Conservation (phyloP, 1,284 basidiomycete species). For the Apiotrichum brassicae region DNA sequence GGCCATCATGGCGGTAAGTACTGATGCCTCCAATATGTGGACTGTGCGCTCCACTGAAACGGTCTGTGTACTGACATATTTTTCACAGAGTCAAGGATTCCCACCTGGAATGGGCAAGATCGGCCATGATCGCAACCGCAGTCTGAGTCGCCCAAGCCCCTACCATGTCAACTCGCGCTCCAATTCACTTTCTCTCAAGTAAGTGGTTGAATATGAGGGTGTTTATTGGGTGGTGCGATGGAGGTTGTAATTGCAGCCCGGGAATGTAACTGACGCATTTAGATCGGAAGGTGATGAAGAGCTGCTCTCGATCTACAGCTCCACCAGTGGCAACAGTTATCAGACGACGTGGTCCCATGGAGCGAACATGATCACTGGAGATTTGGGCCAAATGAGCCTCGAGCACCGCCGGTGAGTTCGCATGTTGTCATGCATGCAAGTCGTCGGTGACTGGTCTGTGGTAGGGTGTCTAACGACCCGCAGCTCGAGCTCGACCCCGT, state of each 20-base stretch:
- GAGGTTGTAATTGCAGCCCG: neutral
- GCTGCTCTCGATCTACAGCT: slow-evolving; percentile 21
- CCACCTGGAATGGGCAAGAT: slow-evolving; percentile 8
- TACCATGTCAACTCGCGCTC: slow-evolving; percentile 30
- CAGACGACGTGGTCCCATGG: slow-evolving; percentile 24
- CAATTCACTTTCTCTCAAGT: slow-evolving; percentile 31
- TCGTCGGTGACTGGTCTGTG: too few relatives aligned
- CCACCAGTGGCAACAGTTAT: slow-evolving; percentile 20
- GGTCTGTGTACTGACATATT: neutral
- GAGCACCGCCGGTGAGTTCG: slow-evolving; percentile 29
- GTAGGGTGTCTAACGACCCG: too few relatives aligned
- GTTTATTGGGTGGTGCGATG: neutral
- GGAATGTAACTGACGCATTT: slow-evolving; percentile 4
- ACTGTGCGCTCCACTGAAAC: neutral
- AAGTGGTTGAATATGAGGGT: slow-evolving; percentile 1
- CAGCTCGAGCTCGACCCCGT: slow-evolving; percentile 15
- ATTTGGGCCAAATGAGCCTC: slow-evolving; percentile 25
- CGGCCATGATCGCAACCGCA: slow-evolving; percentile 17
- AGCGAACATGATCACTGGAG: slow-evolving; percentile 19
- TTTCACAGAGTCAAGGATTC: neutral
- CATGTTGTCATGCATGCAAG: neutral
- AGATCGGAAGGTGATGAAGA: slow-evolving; percentile 36
- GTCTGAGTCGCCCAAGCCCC: slow-evolving; percentile 25
- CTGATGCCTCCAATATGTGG: neutral
- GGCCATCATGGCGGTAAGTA: slow-evolving; percentile 9